A percentile compares a stretch with the other conserved stretches of the same genome.
phyloP scores from a whole-genome alignment of 345 rosid species.

The Physaria fendleri region DNA sequence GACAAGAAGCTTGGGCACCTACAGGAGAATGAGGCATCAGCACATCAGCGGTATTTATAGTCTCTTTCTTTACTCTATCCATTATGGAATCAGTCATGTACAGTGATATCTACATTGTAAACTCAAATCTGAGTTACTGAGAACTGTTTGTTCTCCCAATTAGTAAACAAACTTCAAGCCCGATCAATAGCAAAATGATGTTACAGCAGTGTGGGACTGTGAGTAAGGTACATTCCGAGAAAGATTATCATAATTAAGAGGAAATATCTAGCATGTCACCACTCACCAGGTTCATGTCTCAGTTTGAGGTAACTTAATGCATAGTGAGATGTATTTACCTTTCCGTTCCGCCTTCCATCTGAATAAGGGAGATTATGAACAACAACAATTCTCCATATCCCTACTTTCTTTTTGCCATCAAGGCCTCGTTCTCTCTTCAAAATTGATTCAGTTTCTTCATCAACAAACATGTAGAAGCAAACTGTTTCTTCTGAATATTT shows the following conservation, averaged over 20 bases:
- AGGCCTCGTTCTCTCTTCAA: conserved; percentile 45
- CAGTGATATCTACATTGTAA: background rate
- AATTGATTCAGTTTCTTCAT: conserved; percentile 68
- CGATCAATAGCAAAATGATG: background rate
- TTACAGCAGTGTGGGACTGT: conserved; percentile 1
- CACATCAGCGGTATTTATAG: background rate
- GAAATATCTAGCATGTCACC: conserved; percentile 3
- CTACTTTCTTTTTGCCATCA: conserved; percentile 45
- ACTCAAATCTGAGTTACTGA: background rate
- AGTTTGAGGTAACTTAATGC: background rate
- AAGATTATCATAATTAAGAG: background rate
- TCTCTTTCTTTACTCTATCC: background rate
- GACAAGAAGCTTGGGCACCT: no score
- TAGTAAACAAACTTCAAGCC: background rate
- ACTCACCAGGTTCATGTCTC: background rate
- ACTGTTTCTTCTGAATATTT: conserved; percentile 57
- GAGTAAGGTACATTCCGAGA: background rate
- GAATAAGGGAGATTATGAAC: conserved; percentile 66
- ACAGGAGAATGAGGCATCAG: background rate
- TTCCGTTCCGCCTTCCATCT: conserved; percentile 84
- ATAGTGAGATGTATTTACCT: conserved; percentile 51
- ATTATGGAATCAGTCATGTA: background rate
- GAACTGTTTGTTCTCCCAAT: background rate
- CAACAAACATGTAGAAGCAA: conserved; percentile 84
- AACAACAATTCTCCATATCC: conserved; percentile 74